These are phyloP conservation scores for Serendipita vermifera DNA, from an alignment of 768 basidiomycete genomes.

Conservation along the genomic window DNA sequence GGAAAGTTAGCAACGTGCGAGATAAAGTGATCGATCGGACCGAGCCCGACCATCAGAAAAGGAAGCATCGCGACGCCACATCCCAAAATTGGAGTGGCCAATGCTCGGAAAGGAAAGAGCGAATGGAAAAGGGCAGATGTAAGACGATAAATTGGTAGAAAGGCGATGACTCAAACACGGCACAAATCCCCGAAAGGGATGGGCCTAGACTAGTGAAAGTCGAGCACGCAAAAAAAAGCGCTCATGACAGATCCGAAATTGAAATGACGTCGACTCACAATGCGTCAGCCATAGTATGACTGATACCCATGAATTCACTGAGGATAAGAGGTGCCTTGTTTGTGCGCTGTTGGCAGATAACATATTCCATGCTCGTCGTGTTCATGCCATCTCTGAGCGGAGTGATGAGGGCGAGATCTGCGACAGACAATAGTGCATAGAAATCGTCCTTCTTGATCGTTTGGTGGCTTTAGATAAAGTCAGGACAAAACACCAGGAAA, in stretches of 20 bases:
- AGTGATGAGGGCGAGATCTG: conserved; percentile 90
- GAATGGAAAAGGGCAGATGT: not conserved
- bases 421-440: conserved; percentile 84
- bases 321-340: conserved; percentile 78
- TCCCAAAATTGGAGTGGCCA: too few relatives aligned
- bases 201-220: not conserved
- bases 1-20: not conserved
- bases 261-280: conserved; percentile 28
- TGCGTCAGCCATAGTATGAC: conserved; percentile 79
- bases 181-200: not conserved
- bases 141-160: not conserved
- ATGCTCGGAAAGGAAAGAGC: not conserved
- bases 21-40: not conserved
- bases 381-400: conserved; percentile 98
- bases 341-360: conserved; percentile 80
- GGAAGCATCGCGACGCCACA: too few relatives aligned
- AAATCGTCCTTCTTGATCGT: conserved; percentile 96
- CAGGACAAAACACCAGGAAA: conserved; percentile 6
- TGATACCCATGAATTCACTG: conserved; percentile 97
- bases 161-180: not conserved
- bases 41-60: too few relatives aligned
- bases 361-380: conserved; percentile 96
- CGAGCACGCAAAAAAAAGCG: not conserved
- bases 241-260: not conserved
- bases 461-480: conserved; percentile 56